phyloP scores from a whole-genome alignment of 2,329 filamentous ascomycete species.

The Cryphonectria nitschkei region DNA sequence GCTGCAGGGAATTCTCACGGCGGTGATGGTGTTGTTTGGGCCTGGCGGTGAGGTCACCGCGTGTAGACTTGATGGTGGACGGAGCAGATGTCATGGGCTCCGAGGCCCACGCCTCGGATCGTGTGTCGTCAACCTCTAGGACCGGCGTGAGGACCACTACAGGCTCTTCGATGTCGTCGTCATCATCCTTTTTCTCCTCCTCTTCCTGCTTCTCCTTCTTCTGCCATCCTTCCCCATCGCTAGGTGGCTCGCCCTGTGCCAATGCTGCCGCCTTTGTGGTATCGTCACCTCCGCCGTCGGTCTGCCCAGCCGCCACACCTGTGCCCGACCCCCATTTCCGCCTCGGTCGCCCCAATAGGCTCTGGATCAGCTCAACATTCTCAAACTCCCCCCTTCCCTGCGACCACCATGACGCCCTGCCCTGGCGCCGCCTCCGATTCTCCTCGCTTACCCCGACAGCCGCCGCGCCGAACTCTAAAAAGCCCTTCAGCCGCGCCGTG shows the following conservation, averaged over 20 bases:
- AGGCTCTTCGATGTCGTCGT: neutral
- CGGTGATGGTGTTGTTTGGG: conserved; percentile 6
- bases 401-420: conserved; percentile 25
- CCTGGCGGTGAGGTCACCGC: conserved; percentile 18
- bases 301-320: neutral
- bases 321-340: neutral
- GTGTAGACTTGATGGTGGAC: conserved; percentile 19
- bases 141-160: conserved; percentile 11
- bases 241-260: neutral
- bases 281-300: neutral
- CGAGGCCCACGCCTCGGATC: conserved; percentile 19
- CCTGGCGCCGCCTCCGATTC: conserved; percentile 20
- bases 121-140: conserved; percentile 21
- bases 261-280: neutral
- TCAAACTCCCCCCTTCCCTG: conserved; percentile 27
- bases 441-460: conserved; percentile 27
- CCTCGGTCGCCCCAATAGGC: conserved; percentile 20
- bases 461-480: conserved; percentile 20
- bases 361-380: conserved; percentile 27
- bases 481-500: conserved; percentile 18
- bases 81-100: conserved; percentile 17
- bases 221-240: neutral
- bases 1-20: conserved; percentile 5
- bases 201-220: neutral
- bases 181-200: neutral